Conservation (phyloP, 1,284 basidiomycete species). For the Sporisorium exsertum region DNA sequence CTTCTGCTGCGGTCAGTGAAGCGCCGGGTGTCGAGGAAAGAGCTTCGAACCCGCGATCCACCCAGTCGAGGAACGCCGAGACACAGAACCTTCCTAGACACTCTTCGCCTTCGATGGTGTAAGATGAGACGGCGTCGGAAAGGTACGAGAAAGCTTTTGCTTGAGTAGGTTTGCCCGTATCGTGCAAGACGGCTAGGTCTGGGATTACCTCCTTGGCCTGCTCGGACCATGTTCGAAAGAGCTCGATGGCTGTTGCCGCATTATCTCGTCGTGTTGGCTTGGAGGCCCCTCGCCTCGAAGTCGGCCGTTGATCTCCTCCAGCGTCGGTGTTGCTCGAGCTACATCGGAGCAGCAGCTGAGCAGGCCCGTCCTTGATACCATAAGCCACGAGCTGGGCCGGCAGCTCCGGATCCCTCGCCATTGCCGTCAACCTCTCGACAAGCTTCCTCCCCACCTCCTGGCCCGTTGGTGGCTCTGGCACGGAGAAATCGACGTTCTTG, state of each 20-base stretch:
- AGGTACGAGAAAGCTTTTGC: conserved; percentile 10
- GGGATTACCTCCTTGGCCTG: conserved; percentile 19
- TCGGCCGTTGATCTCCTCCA: neutral
- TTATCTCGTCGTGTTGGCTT: neutral
- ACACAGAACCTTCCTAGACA: conserved; percentile 36
- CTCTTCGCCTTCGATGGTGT: conserved; percentile 29
- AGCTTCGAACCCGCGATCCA: conserved; percentile 15
- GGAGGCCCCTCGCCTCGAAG: neutral
- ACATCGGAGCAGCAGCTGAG: conserved; percentile 12
- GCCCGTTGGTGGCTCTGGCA: conserved; percentile 23
- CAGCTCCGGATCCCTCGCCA: conserved; percentile 21
- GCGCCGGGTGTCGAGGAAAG: neutral
- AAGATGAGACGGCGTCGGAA: conserved; percentile 23
- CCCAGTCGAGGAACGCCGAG: conserved; percentile 47
- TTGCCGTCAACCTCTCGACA: conserved; percentile 14
- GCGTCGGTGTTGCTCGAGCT: neutral
- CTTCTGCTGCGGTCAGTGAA: neutral
- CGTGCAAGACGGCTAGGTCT: conserved; percentile 14
- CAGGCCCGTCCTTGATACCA: conserved; percentile 34
- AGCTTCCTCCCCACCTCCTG: conserved; percentile 33
- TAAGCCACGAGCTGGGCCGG: conserved; percentile 31
- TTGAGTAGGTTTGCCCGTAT: conserved; percentile 10
- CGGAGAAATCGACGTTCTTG: conserved; percentile 25
- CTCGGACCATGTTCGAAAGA: conserved; percentile 26
- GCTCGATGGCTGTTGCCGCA: conserved; percentile 10